These are phyloP conservation scores for Arthromyces matolae DNA, from an alignment of 768 basidiomycete species.

Conservation along the genomic window DNA sequence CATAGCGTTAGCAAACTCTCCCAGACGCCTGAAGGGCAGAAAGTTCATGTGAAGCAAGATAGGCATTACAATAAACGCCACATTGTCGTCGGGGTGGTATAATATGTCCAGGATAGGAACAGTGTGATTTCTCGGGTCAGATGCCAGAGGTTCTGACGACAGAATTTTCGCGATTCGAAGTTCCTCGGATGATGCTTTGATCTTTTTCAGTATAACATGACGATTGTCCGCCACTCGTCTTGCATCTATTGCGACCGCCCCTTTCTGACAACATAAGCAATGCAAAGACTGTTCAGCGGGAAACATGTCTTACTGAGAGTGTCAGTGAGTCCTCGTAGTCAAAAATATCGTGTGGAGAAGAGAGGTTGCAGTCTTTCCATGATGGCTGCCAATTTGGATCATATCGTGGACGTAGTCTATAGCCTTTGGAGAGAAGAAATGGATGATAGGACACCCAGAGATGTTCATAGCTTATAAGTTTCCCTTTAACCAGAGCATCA, in stretches of 20 bases:
- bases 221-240: neutral
- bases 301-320: no score
- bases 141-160: neutral
- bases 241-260: conserved; percentile 4
- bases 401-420: no score
- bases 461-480: no score
- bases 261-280: no score
- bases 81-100: conserved; percentile 1
- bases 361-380: no score
- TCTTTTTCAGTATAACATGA: conserved; percentile 2
- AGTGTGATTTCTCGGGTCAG: conserved; percentile 4
- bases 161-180: neutral
- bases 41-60: conserved; percentile 1
- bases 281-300: no score
- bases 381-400: no score
- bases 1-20: conserved; percentile 8
- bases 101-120: conserved; percentile 4
- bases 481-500: no score
- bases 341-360: no score
- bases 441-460: no score
- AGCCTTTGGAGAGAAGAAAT: no score
- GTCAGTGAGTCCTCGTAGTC: no score
- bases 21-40: conserved; percentile 9
- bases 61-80: conserved; percentile 11
- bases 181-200: neutral